These are phyloP conservation scores for Cytospora piceicola DNA, from an alignment of 2,329 filamentous ascomycete genomes.

Conservation along the genomic window DNA sequence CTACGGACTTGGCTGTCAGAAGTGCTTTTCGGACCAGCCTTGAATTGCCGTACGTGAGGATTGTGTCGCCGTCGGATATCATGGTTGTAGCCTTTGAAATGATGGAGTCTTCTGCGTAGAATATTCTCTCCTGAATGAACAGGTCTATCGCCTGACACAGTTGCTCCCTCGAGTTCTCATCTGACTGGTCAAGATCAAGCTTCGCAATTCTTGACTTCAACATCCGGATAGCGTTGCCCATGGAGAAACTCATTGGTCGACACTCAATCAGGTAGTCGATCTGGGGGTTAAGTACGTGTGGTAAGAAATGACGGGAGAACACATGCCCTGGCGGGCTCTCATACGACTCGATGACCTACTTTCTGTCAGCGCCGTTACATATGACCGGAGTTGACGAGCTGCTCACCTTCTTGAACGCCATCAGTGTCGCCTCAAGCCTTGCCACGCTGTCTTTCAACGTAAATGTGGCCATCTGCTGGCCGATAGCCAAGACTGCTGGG, in stretches of 20 bases:
- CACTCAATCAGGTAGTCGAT: slow-evolving; percentile 94
- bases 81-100: slow-evolving; percentile 73
- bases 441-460: slow-evolving; percentile 87
- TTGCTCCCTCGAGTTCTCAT: slow-evolving; percentile 78
- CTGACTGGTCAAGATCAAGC: slow-evolving; percentile 82
- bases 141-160: slow-evolving; percentile 82
- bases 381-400: neutral
- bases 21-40: slow-evolving; percentile 85
- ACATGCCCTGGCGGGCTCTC: slow-evolving; percentile 83
- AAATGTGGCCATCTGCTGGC: slow-evolving; percentile 89
- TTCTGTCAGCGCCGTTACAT: slow-evolving; percentile 26
- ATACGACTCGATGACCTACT: slow-evolving; percentile 87
- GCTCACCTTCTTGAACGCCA: slow-evolving; percentile 82
- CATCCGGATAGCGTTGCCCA: slow-evolving; percentile 95
- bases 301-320: slow-evolving; percentile 86
- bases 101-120: slow-evolving; percentile 84
- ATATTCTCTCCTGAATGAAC: slow-evolving; percentile 90
- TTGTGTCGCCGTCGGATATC: slow-evolving; percentile 77
- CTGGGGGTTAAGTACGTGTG: slow-evolving; percentile 88
- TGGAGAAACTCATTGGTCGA: slow-evolving; percentile 92
- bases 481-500: slow-evolving; percentile 80
- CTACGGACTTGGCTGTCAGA: slow-evolving; percentile 68
- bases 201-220: slow-evolving; percentile 91
- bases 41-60: slow-evolving; percentile 86
- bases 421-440: slow-evolving; percentile 81